A percentile compares a stretch with the other conserved stretches of the same genome.
Conservation (phyloP, 192 early-diverging fungal genomes). For the Coemansia sp. region DNA sequence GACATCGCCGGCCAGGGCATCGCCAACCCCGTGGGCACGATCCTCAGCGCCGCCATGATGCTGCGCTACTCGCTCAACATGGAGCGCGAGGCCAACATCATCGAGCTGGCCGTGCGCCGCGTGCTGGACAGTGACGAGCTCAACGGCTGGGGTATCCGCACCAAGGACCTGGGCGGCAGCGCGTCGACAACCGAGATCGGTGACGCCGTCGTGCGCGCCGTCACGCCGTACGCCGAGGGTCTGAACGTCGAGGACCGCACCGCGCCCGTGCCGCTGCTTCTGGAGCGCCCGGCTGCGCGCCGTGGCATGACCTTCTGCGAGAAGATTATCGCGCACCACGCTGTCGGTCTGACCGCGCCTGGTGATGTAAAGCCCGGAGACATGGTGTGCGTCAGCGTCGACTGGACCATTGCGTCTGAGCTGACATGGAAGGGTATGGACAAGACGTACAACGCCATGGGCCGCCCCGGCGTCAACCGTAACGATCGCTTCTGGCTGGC, state of each 20-base stretch:
- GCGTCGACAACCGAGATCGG: conserved; percentile 88
- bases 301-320: conserved; percentile 74
- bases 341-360: conserved; percentile 67
- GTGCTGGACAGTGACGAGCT: conserved; percentile 82
- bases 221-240: conserved; percentile 65
- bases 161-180: conserved; percentile 85
- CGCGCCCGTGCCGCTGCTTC: conserved; percentile 45
- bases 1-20: conserved; percentile 97
- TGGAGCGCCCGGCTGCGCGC: conserved; percentile 57
- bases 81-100: conserved; percentile 83
- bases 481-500: conserved; percentile 84
- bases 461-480: conserved; percentile 71
- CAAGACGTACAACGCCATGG: conserved; percentile 78
- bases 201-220: conserved; percentile 80
- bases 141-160: conserved; percentile 74
- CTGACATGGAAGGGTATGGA: conserved; percentile 86
- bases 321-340: conserved; percentile 76
- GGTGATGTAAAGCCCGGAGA: conserved; percentile 73
- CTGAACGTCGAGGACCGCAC: conserved; percentile 55
- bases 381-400: conserved; percentile 78
- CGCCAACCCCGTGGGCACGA: conserved; percentile 97
- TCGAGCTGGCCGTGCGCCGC: conserved; percentile 89
- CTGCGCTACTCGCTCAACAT: conserved; percentile 92
- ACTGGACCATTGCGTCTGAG: conserved; percentile 82
- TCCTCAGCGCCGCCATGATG: conserved; percentile 92